These are phyloP conservation scores for Hypholoma fasciculare DNA, from an alignment of 768 basidiomycete species.

Conservation along the genomic window DNA sequence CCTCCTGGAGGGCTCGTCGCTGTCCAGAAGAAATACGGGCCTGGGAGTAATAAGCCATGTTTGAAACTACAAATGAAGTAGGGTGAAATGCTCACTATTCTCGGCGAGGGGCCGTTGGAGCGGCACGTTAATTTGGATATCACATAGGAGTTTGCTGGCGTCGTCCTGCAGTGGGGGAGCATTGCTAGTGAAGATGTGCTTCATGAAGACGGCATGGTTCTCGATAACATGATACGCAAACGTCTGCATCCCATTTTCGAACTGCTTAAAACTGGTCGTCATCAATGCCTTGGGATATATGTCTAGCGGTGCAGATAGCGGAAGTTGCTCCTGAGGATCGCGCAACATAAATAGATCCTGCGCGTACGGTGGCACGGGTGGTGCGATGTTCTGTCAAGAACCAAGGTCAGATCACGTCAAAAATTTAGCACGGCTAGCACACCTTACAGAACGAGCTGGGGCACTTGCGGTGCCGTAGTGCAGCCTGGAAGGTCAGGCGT, in stretches of 20 bases:
- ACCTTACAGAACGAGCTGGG: slow-evolving; percentile 40
- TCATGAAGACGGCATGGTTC: slow-evolving; percentile 17
- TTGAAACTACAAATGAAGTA: neutral
- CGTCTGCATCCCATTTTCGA: slow-evolving; percentile 35
- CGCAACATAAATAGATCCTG: slow-evolving; percentile 29
- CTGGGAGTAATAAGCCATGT: slow-evolving; percentile 14
- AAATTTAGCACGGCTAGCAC: neutral
- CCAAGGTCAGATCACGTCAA: neutral
- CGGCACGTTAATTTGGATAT: slow-evolving; percentile 38
- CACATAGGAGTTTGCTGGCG: slow-evolving; percentile 35
- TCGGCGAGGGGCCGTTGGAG: slow-evolving; percentile 29
- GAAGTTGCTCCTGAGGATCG: slow-evolving; percentile 33
- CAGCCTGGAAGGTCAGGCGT: slow-evolving; percentile 44
- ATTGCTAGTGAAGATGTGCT: slow-evolving; percentile 54
- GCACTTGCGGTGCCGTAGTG: slow-evolving; percentile 49
- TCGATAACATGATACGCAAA: slow-evolving; percentile 28
- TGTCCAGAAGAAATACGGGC: slow-evolving; percentile 31
- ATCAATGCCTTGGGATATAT: slow-evolving; percentile 21
- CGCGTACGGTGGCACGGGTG: slow-evolving; percentile 21
- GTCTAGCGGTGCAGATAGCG: slow-evolving; percentile 31
- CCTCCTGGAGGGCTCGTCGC: slow-evolving; percentile 7
- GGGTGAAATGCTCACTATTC: slow-evolving; percentile 17
- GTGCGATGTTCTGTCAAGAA: slow-evolving; percentile 17
- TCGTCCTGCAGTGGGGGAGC: slow-evolving; percentile 35
- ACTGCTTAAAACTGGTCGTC: slow-evolving; percentile 5